Conservation (phyloP, 192 early-diverging fungal genomes). For the Coemansia javaensis region DNA sequence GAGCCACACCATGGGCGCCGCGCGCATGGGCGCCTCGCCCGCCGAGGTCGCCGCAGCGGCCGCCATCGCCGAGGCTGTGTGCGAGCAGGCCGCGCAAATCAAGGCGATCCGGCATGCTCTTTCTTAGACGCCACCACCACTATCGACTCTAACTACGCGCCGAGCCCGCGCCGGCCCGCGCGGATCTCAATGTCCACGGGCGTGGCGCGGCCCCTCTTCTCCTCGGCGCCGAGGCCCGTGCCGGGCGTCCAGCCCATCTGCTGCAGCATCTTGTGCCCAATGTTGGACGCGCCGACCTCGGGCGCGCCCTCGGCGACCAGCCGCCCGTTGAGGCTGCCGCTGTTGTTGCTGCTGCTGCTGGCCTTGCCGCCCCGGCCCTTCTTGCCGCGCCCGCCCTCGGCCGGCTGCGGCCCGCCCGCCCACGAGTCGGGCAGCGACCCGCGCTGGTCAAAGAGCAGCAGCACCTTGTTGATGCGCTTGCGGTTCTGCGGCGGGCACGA, state of each 20-base stretch:
- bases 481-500: constrained; percentile 21
- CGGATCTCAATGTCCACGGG: constrained; percentile 46
- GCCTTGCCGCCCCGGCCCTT: constrained; percentile 1
- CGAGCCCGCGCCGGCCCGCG: constrained; percentile 40
- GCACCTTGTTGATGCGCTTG: constrained; percentile 25
- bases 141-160: constrained; percentile 13
- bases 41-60: constrained; percentile 20
- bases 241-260: constrained; percentile 52
- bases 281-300: constrained; percentile 40
- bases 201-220: constrained; percentile 37
- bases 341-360: not conserved
- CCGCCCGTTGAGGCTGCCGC: constrained; percentile 11
- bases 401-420: constrained; percentile 6
- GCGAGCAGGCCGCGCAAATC: not conserved
- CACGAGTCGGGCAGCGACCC: constrained; percentile 27
- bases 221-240: constrained; percentile 35
- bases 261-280: constrained; percentile 48
- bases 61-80: constrained; percentile 10
- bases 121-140: too few species aligned
- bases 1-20: constrained; percentile 33
- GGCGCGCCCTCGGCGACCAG: constrained; percentile 40
- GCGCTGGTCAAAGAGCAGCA: constrained; percentile 30
- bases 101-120: too few species aligned
- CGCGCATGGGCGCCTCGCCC: constrained; percentile 11
- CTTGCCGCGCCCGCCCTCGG: constrained; percentile 7